Evolutionary conservation across 768 basidiomycete genomes (phyloP), one percentile per base, ranked within the genome.

Genomic region (Hygrocybe coccinea): DNA sequence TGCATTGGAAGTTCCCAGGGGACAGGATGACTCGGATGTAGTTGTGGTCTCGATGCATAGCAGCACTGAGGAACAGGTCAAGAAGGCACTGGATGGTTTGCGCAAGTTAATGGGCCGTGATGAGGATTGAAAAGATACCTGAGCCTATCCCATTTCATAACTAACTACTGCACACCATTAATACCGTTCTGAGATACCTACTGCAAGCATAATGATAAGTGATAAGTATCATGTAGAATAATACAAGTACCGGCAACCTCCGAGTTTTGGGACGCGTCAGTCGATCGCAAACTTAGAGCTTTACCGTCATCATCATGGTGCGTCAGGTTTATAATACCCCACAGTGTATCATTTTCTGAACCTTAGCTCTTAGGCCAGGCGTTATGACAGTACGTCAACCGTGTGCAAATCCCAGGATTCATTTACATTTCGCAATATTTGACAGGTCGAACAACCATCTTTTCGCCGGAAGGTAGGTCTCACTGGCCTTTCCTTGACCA

Each of bases 401-500:
- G 21, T 17, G 51, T 52, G 50, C 49, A n/a, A 47, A 59, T 54
- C 45, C 19, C 56, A 56, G 60, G 62, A 61, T 36, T 66, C 51
- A 58, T 52, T 66, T 64, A 66, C 43, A 56, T 50, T 11, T 17
- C 12, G 21, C 44, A 5, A 46, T 46, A n/a, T n/a, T 69, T 65
- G 12, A 12, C 2, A 91, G 87, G 86, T 74, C 87, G 93, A 64
- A 99, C 95, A 62, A 98, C 95, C 58, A 98, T 97, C 76, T 98
- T 98, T 84, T 97, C 95, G 52, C 95, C 95, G 34, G 95, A 99
- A 75, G 95, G 95, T 87, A 69, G 57, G 76, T 67, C 25, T 50
- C 33, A 49, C 34, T 2, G 29, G 37, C 36, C 9, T 24, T 59
- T 25, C 35, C 56, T 37, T n/a, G 60, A 55, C 38, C 7, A 56